Evolutionary conservation across 768 basidiomycete species (phyloP).

Genomic region (Lactarius psammicola): DNA sequence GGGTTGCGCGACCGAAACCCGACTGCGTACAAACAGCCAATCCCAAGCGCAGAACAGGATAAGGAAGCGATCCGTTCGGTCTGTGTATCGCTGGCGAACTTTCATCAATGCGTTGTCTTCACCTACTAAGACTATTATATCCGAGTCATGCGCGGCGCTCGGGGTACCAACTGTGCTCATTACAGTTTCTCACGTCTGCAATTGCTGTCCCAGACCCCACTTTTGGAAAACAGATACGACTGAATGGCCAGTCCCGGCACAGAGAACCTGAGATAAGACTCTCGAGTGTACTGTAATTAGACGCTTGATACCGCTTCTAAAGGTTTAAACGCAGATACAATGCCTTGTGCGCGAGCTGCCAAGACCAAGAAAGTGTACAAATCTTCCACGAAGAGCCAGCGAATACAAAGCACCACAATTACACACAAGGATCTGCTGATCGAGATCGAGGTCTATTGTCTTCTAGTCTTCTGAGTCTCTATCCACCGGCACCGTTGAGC

Average conservation of each 20-base stretch:
- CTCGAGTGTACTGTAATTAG: not conserved
- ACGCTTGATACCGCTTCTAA: not conserved
- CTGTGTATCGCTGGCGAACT: no score
- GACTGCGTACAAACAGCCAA: no score
- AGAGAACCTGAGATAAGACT: not conserved
- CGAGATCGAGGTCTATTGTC: not conserved
- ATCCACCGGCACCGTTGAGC: not conserved
- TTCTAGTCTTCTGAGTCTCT: not conserved
- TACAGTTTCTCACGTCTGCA: not conserved
- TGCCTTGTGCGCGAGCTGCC: not conserved
- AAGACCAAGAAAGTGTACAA: not conserved
- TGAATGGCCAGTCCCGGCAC: not conserved
- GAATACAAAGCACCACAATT: not conserved
- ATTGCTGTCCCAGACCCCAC: not conserved
- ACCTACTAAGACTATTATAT: no score
- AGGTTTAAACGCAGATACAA: not conserved
- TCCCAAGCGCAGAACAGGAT: no score
- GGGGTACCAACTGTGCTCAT: not conserved
- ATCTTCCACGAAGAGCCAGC: not conserved
- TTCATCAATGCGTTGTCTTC: no score
- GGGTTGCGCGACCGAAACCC: no score
- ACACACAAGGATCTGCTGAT: not conserved
- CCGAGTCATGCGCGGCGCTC: not conserved
- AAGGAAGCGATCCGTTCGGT: no score
- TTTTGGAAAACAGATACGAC: not conserved